Conservation (phyloP, 208 protist species). For the Tetramitus jugosus region DNA sequence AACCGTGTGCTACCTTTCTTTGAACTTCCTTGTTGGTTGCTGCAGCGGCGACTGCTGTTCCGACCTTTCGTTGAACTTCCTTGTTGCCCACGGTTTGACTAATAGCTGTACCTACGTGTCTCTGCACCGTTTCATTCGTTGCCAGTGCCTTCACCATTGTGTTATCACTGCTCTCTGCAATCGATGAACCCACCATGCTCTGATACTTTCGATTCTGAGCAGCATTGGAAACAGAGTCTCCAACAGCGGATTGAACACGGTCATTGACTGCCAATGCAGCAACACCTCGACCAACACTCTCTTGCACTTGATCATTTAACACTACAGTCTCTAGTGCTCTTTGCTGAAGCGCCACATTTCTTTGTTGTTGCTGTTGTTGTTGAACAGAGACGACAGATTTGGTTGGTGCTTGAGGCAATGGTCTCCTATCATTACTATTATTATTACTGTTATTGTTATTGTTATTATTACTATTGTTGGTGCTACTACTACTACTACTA, state of each 20-base stretch:
- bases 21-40: constrained; percentile 11
- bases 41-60: background rate
- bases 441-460: background rate
- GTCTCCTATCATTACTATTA: background rate
- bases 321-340: background rate
- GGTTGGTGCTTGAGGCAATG: background rate
- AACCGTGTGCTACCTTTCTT: background rate
- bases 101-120: background rate
- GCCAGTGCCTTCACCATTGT: background rate
- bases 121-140: constrained; percentile 11
- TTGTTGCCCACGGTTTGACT: constrained; percentile 13
- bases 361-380: background rate
- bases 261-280: background rate
- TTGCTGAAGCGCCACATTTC: background rate
- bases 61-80: constrained; percentile 6
- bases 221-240: background rate
- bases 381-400: too few species aligned
- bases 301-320: constrained; percentile 12
- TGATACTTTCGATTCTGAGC: constrained; percentile 2
- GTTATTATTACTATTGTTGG: background rate
- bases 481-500: background rate
- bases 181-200: background rate
- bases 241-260: background rate
- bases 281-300: background rate
- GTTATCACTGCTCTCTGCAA: constrained; percentile 15